A percentile compares a stretch with the other conserved stretches of the same genome.
Conservation (phyloP, 192 early-diverging fungal genomes). For the Rhizoclosmatium globosum region DNA sequence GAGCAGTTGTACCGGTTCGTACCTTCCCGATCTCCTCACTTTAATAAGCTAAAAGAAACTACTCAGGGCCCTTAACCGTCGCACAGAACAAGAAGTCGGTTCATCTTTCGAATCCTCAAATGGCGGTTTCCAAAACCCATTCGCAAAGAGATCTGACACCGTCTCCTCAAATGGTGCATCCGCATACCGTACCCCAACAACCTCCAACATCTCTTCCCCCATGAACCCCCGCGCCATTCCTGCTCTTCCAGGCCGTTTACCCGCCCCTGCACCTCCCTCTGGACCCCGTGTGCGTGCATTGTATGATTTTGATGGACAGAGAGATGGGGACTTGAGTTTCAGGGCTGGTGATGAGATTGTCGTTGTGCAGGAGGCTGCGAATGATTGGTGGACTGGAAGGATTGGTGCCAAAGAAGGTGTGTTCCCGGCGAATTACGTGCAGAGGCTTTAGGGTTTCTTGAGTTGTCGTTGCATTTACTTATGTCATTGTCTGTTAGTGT, state of each 20-base stretch:
- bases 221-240: conserved; percentile 36
- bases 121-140: not conserved
- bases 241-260: conserved; percentile 17
- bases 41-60: conserved; percentile 7
- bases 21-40: not conserved
- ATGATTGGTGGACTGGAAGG: conserved; percentile 93
- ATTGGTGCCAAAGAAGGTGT: conserved; percentile 71
- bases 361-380: conserved; percentile 71
- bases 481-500: no score
- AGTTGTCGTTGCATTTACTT: no score
- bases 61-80: conserved; percentile 53
- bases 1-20: conserved; percentile 75
- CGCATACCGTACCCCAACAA: conserved; percentile 11
- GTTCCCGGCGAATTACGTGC: conserved; percentile 64
- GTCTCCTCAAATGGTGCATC: not conserved
- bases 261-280: conserved; percentile 31
- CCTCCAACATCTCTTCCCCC: conserved; percentile 6
- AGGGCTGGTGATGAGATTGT: conserved; percentile 67
- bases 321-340: conserved; percentile 64
- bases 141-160: not conserved
- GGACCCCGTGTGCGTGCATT: conserved; percentile 58
- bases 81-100: conserved; percentile 33
- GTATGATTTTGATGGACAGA: conserved; percentile 72
- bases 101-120: not conserved
- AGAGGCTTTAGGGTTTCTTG: no score